These are phyloP conservation scores for Lasiosphaeriaceae sp. DNA, from an alignment of 495 filamentous ascomycete genomes.

Conservation along the genomic window DNA sequence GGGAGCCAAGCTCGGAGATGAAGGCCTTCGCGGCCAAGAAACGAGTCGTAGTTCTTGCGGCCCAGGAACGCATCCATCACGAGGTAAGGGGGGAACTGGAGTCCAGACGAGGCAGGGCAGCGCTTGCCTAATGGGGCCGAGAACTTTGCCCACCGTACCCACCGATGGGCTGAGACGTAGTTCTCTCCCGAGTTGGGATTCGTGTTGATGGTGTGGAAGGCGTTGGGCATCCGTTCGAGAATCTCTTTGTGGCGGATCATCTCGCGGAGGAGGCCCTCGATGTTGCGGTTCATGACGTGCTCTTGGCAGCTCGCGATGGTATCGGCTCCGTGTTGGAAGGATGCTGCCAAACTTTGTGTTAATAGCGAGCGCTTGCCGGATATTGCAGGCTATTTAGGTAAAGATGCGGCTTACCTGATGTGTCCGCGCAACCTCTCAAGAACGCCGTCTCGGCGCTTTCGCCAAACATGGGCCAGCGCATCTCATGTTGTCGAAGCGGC, in stretches of 20 bases:
- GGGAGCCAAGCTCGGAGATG: constrained; percentile 49
- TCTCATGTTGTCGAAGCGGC: constrained; percentile 47
- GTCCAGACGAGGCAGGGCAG: constrained; percentile 49
- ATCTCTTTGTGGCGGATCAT: constrained; percentile 48
- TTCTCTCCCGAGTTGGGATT: constrained; percentile 48
- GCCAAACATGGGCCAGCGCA: constrained; percentile 50
- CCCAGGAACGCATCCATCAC: constrained; percentile 53
- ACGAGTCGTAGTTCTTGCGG: constrained; percentile 45
- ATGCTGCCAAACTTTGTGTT: constrained; percentile 24
- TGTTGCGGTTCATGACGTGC: constrained; percentile 47
- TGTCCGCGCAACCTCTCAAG: constrained; percentile 39
- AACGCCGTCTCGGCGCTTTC: constrained; percentile 49
- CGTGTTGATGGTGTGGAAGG: constrained; percentile 49
- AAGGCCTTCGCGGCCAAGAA: constrained; percentile 45
- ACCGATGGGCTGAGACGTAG: constrained; percentile 39
- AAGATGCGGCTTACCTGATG: constrained; percentile 24
- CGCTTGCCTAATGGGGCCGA: constrained; percentile 45
- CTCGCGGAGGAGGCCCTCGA: constrained; percentile 44
- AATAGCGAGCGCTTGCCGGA: too few relatives aligned
- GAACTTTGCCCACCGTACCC: constrained; percentile 47
- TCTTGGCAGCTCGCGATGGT: constrained; percentile 49
- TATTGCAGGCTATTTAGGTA: too few relatives aligned
- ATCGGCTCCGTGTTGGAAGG: constrained; percentile 42
- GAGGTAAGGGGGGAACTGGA: constrained; percentile 47
- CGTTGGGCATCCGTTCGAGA: constrained; percentile 47